These are phyloP conservation scores for Hyaloscypha variabilis DNA, from an alignment of 495 filamentous ascomycete genomes.

Conservation along the genomic window DNA sequence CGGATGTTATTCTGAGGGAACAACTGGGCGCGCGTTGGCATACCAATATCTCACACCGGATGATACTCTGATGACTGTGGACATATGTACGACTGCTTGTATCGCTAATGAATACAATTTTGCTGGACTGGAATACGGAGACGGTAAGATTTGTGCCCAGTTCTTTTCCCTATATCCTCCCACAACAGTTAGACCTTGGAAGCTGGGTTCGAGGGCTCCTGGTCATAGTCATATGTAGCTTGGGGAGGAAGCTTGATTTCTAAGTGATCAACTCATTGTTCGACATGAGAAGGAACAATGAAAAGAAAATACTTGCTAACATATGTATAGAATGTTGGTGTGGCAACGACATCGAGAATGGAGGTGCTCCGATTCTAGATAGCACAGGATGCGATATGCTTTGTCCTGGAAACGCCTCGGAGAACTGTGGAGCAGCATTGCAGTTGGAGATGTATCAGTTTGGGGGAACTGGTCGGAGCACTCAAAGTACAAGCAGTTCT, in stretches of 20 bases:
- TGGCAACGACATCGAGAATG: constrained; percentile 52
- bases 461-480: not conserved
- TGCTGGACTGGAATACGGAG: constrained; percentile 41
- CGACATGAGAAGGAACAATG: no score
- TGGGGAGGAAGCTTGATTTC: no score
- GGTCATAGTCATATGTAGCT: no score
- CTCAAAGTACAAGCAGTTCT: constrained; percentile 5
- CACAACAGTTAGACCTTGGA: no score
- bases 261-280: no score
- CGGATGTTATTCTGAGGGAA: constrained; percentile 19
- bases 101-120: constrained; percentile 32
- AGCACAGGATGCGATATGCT: constrained; percentile 47
- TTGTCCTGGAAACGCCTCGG: constrained; percentile 42
- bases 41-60: constrained; percentile 5
- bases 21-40: constrained; percentile 12
- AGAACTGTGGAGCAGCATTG: constrained; percentile 49
- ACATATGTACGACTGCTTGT: constrained; percentile 42
- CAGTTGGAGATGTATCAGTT: constrained; percentile 52
- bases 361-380: constrained; percentile 35
- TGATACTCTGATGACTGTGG: constrained; percentile 41
- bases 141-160: constrained; percentile 12
- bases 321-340: constrained; percentile 47
- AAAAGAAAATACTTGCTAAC: constrained; percentile 21
- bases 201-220: not conserved
- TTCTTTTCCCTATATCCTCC: no score